These are phyloP conservation scores for baker's yeast (Saccharomyces cerevisiae) DNA, from an alignment of 805 yeast genomes.

Conservation along the genomic window DNA sequence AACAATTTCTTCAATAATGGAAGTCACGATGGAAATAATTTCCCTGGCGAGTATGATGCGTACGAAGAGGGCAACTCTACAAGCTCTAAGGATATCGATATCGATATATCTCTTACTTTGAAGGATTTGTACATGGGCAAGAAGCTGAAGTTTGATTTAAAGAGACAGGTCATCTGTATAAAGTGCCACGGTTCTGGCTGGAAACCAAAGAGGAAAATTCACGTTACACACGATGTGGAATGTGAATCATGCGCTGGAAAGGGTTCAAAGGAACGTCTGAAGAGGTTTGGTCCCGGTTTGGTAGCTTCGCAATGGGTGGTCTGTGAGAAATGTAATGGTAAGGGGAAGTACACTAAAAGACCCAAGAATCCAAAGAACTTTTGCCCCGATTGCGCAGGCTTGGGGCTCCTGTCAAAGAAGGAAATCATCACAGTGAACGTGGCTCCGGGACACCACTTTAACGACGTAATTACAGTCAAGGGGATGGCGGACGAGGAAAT, in stretches of 20 bases:
- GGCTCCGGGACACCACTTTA: slow-evolving; percentile 58
- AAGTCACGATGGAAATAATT: neutral
- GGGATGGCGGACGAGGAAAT: slow-evolving; percentile 74
- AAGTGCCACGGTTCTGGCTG: slow-evolving; percentile 74
- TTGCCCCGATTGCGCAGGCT: slow-evolving; percentile 72
- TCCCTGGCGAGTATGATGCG: slow-evolving; percentile 4
- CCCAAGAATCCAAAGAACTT: slow-evolving; percentile 43
- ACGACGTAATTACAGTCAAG: slow-evolving; percentile 50
- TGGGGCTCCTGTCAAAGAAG: slow-evolving; percentile 50
- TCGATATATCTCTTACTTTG: slow-evolving; percentile 59
- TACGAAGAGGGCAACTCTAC: slow-evolving; percentile 12
- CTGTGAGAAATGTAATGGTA: slow-evolving; percentile 66
- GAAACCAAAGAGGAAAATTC: slow-evolving; percentile 27
- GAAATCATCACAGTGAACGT: slow-evolving; percentile 71
- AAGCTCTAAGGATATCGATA: slow-evolving; percentile 31
- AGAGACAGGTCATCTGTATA: slow-evolving; percentile 65
- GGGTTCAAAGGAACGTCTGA: slow-evolving; percentile 53
- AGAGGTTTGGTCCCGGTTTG: slow-evolving; percentile 67
- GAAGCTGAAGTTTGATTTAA: slow-evolving; percentile 61
- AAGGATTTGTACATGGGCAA: slow-evolving; percentile 78
- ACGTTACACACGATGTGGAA: slow-evolving; percentile 37
- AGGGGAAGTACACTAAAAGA: slow-evolving; percentile 41
- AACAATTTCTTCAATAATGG: slow-evolving; percentile 21
- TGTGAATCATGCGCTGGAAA: slow-evolving; percentile 69
- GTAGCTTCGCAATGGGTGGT: slow-evolving; percentile 51